Base-by-base conservation (phyloP, 2,329 filamentous ascomycete genomes). In the Fusarium musae region DNA sequence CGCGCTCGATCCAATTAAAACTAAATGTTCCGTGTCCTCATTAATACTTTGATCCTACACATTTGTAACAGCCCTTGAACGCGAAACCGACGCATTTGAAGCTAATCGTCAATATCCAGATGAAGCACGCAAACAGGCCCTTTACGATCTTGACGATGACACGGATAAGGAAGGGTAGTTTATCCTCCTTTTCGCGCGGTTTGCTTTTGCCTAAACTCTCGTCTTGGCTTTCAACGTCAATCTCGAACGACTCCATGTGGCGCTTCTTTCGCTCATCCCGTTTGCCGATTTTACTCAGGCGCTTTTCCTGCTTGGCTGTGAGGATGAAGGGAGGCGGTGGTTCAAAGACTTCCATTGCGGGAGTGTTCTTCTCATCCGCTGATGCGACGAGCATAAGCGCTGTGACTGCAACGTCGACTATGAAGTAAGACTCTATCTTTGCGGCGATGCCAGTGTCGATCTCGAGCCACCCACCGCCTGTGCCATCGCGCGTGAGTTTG, bases 211-310 rank as follows among this genome's bases (percentile, higher is more conserved):
- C 78, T 30, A 80, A 66, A 70, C 83, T 86, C 71, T 85, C 87
- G 59, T 84, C 82, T 80, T 92, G 90, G 77, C 89, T 92, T 80
- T 91, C 90, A 9, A 92, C 79, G 73, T 92, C 90, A 42, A 91
- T 81, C 79, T 83, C 90, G 64, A 91, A 87, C 74, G 87, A 85
- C 73, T 91, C 87, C 77, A 88, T 84, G 72, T 84, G 85, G 40
- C 79, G 79, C 61, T 80, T 70, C 69, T 76, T 77, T 66, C 78
- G 78, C 39, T 79, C 74, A 36, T 82, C 74, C 5, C 75, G 73
- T 52, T 78, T 77, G 52, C 80, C 79, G 59, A 80, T 77, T 43
- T 76, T 79, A 59, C 79, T 80, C 26, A 80, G 56, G 17, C 80
- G 74, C 46, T 70, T 72, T 69, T 79, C 73, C 59, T 79, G 61